These are phyloP conservation scores for Flaveria sonorensis DNA, from an alignment of 129 eudicot species.

Conservation along the genomic window DNA sequence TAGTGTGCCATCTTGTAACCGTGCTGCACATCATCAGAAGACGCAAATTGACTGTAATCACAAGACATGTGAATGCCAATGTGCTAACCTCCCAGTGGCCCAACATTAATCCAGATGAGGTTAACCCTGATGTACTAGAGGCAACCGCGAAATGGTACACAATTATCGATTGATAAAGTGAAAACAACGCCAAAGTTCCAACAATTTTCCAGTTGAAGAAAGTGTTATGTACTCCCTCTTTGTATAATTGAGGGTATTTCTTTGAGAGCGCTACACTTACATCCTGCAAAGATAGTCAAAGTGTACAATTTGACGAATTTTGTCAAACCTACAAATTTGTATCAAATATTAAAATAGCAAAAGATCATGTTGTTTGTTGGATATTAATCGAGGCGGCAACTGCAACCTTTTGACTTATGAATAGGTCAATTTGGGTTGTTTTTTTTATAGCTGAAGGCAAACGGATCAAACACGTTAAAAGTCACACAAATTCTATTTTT, in stretches of 20 bases:
- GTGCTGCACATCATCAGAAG: conserved; percentile 89
- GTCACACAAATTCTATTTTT: neutral
- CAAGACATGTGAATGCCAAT: conserved; percentile 85
- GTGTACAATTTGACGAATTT: neutral
- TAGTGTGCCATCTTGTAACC: conserved; percentile 90
- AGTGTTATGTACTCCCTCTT: conserved; percentile 75
- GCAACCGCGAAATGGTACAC: conserved; percentile 65
- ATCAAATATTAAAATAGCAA: neutral
- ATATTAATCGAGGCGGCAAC: neutral
- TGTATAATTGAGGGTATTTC: conserved; percentile 88
- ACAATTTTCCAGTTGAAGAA: conserved; percentile 83
- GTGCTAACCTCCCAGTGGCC: conserved; percentile 97
- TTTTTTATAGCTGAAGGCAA: neutral
- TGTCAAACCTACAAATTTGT: neutral
- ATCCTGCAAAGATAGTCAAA: conserved; percentile 52
- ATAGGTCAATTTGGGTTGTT: neutral
- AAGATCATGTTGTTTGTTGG: conserved; percentile 5
- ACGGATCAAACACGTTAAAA: neutral
- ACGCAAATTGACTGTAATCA: conserved; percentile 84
- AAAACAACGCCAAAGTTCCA: conserved; percentile 67
- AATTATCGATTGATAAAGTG: conserved; percentile 75
- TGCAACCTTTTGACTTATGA: conserved; percentile 5
- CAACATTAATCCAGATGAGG: conserved; percentile 76
- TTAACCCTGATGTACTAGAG: conserved; percentile 62
- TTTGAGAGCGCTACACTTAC: conserved; percentile 79